Conservation (phyloP, 2,329 filamentous ascomycete species). For the Trichophyton verrucosum region DNA sequence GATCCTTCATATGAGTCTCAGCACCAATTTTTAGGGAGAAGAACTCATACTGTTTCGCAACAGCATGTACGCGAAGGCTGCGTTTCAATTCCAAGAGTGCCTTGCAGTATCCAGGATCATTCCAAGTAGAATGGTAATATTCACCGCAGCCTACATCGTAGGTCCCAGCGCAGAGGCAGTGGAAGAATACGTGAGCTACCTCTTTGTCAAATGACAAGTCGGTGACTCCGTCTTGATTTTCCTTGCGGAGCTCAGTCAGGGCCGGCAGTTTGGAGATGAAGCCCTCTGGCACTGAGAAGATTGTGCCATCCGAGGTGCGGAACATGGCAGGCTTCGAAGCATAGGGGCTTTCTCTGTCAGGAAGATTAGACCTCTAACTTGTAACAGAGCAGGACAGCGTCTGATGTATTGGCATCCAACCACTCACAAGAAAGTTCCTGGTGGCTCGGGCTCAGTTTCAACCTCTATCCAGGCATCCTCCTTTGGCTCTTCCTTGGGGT, state of each 20-base stretch:
- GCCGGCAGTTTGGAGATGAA: not conserved
- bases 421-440: not conserved
- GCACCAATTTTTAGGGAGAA: not conserved
- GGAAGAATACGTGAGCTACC: too few species aligned
- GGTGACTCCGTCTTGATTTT: too few species aligned
- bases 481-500: too few species aligned
- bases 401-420: not conserved
- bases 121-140: too few species aligned
- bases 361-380: not conserved
- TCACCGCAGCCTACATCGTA: too few species aligned
- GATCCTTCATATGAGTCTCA: not conserved
- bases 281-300: not conserved
- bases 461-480: too few species aligned
- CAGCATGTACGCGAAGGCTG: not conserved
- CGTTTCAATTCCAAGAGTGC: not conserved
- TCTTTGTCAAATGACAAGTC: too few species aligned
- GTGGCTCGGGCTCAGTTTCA: too few species aligned
- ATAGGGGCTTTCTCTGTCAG: not conserved
- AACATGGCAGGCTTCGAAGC: not conserved
- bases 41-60: not conserved
- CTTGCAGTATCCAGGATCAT: not conserved
- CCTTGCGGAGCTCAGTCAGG: not conserved
- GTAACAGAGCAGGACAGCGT: too few species aligned
- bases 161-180: too few species aligned
- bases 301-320: not conserved